Evolutionary conservation across 2,329 filamentous ascomycete species (phyloP), one percentile per base, ranked within the genome.

Genomic region (Penicillium hesseltinei): DNA sequence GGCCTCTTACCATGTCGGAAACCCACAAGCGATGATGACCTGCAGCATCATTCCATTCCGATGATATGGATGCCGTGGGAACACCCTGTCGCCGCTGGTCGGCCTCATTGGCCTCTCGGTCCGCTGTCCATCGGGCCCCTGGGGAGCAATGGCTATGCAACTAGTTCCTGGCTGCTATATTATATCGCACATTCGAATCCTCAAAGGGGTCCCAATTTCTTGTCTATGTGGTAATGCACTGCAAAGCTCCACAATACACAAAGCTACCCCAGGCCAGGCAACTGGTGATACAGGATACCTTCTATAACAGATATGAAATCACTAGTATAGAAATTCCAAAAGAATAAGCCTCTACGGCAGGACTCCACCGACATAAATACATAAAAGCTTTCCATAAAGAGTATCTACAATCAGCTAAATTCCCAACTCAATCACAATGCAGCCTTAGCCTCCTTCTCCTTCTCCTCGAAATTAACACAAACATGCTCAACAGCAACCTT

Each of bases 401-500:
- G 23, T 27, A 44, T 44, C 4, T 7, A 23, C 9, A 11, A 27
- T 23, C 19, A 23, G 13, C 6, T 17, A 15, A 1, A 17, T 35
- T 35, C 9, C 13, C 23, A 39, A 21, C 27, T 23, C 56, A 17
- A 25, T 58, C 51, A 67, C 17, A 68, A 48, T 17, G 45, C 52
- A 46, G 66, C 62, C 51, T 62, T 68, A 23, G 58, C 54, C 46
- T 66, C 65, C 56, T 69, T 66, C 56, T 71, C 67, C 64, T 65
- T 63, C 48, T 68, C 62, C 64, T 71, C 69, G 36, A 75, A 71
- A 63, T 76, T 77, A 59, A 69, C 63, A 52, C 67, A 72, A 49
- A 77, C 75, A 71, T 75, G 78, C 69, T 87, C 84, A 55, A 88
- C 71, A 0, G 85, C 85, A 27, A 81, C 84, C 52, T 78, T 78